Base-by-base conservation (phyloP, 2,329 filamentous ascomycete species). In the Colletotrichum sp. region DNA sequence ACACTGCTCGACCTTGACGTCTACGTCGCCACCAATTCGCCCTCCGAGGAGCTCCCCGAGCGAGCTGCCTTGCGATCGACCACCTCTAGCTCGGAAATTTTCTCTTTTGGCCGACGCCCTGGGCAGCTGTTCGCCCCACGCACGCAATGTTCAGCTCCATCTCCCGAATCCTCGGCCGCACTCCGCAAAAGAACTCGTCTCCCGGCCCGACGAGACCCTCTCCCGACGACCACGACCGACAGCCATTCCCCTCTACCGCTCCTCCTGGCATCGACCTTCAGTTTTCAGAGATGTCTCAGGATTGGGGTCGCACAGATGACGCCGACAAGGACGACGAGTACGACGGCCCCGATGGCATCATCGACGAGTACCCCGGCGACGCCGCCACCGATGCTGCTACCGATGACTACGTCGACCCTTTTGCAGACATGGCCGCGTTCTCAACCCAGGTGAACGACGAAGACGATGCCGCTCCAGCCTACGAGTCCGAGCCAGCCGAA, bases 61-160 rank as follows among this genome's bases (percentile, higher is more conserved):
- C 36, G 58, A 64, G 68, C 68, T 71, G 15, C 68, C 71, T 63
- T 18, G 55, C 36, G 26, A 32, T 13, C n/a, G 10, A 48, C 36
- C 8, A 16, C 16, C 21, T 55, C 16, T 16, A 10, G 15, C 18
- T 21, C 58, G 16, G n/a, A 55, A 21, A 55, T 13, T 21, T 24
- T 61, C 10, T 18, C 18, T 65, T 15, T 13, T 15, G 13, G 9
- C 38, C 16, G 30, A 30, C 34, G 34, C 13, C 9, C 28, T 6
- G 18, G 60, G n/a, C 36, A 21, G 34, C 18, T 36, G 15, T 24
- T n/a, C 43, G 43, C 43, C 43, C 43, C 48, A 18, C 65, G 43
- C n/a, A 55, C 26, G 43, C 43, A 58, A 76, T 76, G 74, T 74
- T 76, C 38, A 74, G 58, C 70, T 76, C 74, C 57, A 34, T 76